Base-by-base conservation (phyloP, 116 monocot genomes). In the Iris pallida region DNA sequence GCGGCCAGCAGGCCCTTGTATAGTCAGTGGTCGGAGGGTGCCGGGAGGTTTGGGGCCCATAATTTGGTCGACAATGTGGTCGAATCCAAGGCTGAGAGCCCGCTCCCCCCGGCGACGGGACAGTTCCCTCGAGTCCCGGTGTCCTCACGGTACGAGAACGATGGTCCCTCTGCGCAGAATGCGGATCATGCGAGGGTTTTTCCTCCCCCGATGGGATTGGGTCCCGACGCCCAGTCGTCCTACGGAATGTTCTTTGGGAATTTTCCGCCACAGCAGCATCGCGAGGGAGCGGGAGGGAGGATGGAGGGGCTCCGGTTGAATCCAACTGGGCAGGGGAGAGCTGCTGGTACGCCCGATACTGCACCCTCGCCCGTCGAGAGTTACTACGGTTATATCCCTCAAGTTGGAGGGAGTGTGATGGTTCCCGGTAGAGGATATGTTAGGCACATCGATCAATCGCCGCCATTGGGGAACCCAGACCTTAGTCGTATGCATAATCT, bases 11-110 rank as follows among this genome's bases (percentile, higher is more conserved):
- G 30, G 30, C 30, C 30, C 30, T 78, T 73, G 45, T 73, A 73
- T 15, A 85, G 68, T 73, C 72, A 75, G 44, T 79, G 78, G 42
- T 74, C 85, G 30, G 82, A 78, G 63, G 80, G 76, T 45, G 13
- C 57, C 17, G 43, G 45, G 44, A 82, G 53, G 61, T 54, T 66
- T 8, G 57, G 63, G 66, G 74, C 19, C 45, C 76, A 61, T 5
- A 57, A 73, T 6, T 57, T 14, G 20, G 11, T 48, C 0, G 73
- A 61, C 16, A 18, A 17, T 45, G 64, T 42, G 2, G 45, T 65
- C 20, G 73, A 73, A 49, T 3, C 58, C 12, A 64, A 19, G 49
- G 19, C 15, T 64, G 48, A 64, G 15, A 43, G 14, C 17, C 0
- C 17, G 16, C n/a, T n/a, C n/a, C n/a, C n/a, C n/a, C n/a, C n/a